Conservation (phyloP, 2,329 filamentous ascomycete genomes). For the Lizonia empirigonia region DNA sequence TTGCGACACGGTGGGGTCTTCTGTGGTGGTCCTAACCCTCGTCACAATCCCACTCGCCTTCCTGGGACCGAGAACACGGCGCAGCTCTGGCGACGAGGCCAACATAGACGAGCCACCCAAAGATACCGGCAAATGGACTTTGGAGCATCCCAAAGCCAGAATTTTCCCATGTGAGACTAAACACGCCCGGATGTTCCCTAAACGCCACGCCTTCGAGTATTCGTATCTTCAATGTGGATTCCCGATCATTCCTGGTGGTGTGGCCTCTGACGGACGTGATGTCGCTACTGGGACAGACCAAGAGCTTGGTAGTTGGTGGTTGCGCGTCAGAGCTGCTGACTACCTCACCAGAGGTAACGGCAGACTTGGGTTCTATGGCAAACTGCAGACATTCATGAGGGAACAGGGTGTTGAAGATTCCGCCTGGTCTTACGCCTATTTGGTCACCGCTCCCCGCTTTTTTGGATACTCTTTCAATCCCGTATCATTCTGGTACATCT, state of each 20-base stretch:
- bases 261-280: constrained; percentile 18
- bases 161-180: constrained; percentile 70
- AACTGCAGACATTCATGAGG: constrained; percentile 65
- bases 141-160: constrained; percentile 41
- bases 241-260: constrained; percentile 67
- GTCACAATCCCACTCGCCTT: constrained; percentile 20
- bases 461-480: constrained; percentile 76
- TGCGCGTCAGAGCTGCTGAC: constrained; percentile 63
- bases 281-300: constrained; percentile 30
- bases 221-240: constrained; percentile 73
- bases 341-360: constrained; percentile 64
- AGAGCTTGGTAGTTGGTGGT: constrained; percentile 57
- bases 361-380: constrained; percentile 63
- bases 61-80: constrained; percentile 8
- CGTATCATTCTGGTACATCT: constrained; percentile 80
- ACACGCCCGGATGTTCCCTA: constrained; percentile 70
- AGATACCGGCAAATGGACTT: constrained; percentile 16
- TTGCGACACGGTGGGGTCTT: constrained; percentile 2
- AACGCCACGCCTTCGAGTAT: constrained; percentile 71
- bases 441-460: constrained; percentile 72
- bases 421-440: constrained; percentile 69
- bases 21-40: constrained; percentile 9
- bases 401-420: constrained; percentile 63
- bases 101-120: neutral
- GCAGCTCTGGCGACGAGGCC: neutral